Conservation (phyloP, 305 asterid species). For the Ilex paraguariensis region DNA sequence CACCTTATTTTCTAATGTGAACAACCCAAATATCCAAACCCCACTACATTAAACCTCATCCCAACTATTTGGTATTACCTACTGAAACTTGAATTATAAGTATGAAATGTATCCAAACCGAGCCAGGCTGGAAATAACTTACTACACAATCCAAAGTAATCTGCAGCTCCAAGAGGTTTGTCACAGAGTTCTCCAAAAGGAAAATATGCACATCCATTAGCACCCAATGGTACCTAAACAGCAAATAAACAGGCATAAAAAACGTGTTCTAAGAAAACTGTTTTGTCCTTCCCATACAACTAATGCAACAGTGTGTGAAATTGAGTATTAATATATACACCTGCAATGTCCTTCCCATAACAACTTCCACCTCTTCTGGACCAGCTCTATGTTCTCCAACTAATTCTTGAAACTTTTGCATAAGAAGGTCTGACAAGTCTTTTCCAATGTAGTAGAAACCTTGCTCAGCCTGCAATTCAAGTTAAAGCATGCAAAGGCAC, state of each 20-base stretch:
- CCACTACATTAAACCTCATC: too few species aligned
- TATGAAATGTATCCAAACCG: too few species aligned
- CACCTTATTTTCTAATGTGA: too few species aligned
- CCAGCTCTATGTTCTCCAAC: conserved; percentile 56
- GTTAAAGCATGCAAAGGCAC: not conserved
- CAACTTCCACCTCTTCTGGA: conserved; percentile 87
- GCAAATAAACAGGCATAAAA: conserved; percentile 4
- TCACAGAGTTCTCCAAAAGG: conserved; percentile 88
- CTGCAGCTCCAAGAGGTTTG: conserved; percentile 96
- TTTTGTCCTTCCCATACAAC: too few species aligned
- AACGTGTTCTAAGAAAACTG: too few species aligned
- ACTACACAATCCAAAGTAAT: conserved; percentile 87
- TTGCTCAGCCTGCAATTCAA: conserved; percentile 31
- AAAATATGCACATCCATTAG: conserved; percentile 84
- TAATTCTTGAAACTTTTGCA: conserved; percentile 66
- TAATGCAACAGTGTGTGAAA: too few species aligned
- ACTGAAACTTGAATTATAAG: too few species aligned
- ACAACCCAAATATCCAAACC: too few species aligned
- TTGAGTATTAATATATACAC: conserved; percentile 24
- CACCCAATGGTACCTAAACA: conserved; percentile 74
- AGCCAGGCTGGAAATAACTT: conserved; percentile 24
- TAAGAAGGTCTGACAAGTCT: conserved; percentile 55
- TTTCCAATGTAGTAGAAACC: conserved; percentile 81
- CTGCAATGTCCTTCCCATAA: conserved; percentile 90
- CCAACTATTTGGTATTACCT: too few species aligned